These are phyloP conservation scores for Kodamaea hsintzibuensis DNA, from an alignment of 805 yeast species.

Conservation along the genomic window DNA sequence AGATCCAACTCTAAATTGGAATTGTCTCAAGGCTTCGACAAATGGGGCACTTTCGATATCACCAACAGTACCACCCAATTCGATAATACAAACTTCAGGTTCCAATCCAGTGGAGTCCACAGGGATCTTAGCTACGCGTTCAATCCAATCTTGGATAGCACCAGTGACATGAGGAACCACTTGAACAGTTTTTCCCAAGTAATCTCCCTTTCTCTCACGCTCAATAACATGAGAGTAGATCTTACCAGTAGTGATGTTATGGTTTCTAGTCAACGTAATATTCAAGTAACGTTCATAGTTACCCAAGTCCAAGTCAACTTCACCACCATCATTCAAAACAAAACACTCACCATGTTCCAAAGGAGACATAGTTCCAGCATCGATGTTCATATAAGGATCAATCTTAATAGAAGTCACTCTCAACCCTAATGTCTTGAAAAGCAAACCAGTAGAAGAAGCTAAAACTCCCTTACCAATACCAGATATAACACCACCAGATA, in stretches of 20 bases:
- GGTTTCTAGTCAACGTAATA: constrained; percentile 88
- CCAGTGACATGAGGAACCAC: constrained; percentile 97
- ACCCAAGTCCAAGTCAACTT: constrained; percentile 96
- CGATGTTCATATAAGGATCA: constrained; percentile 98
- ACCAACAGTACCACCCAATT: constrained; percentile 99
- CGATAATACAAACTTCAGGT: constrained; percentile 96
- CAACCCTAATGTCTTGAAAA: constrained; percentile 89
- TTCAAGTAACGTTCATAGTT: constrained; percentile 96
- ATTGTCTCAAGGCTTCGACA: constrained; percentile 98
- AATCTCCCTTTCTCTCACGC: constrained; percentile 94
- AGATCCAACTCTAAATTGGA: constrained; percentile 93
- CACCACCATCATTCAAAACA: constrained; percentile 98
- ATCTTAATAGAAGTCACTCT: constrained; percentile 97
- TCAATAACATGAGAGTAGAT: constrained; percentile 93
- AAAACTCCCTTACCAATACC: constrained; percentile 99
- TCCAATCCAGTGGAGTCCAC: constrained; percentile 85
- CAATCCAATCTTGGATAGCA: constrained; percentile 98
- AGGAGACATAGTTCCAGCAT: constrained; percentile 99
- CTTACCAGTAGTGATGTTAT: constrained; percentile 98
- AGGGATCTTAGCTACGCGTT: constrained; percentile 85
- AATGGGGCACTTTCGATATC: constrained; percentile 99
- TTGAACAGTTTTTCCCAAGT: constrained; percentile 98
- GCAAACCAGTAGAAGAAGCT: constrained; percentile 95
- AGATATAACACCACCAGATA: constrained; percentile 98
- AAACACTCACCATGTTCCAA: constrained; percentile 99